phyloP scores from a whole-genome alignment of 2,329 filamentous ascomycete genomes.

The Nemania bipapillata region DNA sequence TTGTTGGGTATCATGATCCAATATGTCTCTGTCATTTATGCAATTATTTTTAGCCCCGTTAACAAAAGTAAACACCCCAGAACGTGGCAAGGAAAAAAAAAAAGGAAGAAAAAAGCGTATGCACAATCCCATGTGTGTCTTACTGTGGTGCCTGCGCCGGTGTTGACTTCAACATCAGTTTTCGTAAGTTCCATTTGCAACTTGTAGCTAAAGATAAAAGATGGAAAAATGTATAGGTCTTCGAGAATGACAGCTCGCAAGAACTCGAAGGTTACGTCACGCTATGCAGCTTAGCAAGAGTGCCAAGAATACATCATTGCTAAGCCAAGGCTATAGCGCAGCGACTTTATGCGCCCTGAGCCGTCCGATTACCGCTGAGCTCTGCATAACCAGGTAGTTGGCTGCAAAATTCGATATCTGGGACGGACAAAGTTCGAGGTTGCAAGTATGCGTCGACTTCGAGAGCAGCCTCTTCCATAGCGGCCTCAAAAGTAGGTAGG shows the following conservation, averaged over 20 bases:
- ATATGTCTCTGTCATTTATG: conserved; percentile 8
- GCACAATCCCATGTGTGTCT: neutral
- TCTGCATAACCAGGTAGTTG: conserved; percentile 54
- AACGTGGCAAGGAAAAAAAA: neutral
- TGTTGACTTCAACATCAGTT: neutral
- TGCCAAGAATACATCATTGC: neutral
- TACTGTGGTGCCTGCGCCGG: neutral
- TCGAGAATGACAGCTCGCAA: neutral
- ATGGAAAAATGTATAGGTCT: neutral
- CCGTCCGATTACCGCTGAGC: neutral
- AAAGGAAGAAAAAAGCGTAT: neutral
- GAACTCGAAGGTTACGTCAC: neutral
- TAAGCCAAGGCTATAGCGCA: neutral
- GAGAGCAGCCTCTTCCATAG: conserved; percentile 51
- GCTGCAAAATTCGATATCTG: conserved; percentile 48
- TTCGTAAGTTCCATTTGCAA: neutral
- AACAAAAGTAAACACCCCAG: neutral
- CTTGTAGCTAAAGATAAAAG: conserved; percentile 1
- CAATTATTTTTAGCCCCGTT: neutral
- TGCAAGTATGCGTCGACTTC: conserved; percentile 58
- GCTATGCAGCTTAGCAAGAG: neutral
- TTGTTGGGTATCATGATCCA: conserved; percentile 34
- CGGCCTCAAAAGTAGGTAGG: conserved; percentile 62
- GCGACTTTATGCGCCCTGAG: conserved; percentile 1
- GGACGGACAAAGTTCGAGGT: conserved; percentile 55